Base-by-base conservation (phyloP, 768 basidiomycete genomes). In the Coprinopsis cinerea region DNA sequence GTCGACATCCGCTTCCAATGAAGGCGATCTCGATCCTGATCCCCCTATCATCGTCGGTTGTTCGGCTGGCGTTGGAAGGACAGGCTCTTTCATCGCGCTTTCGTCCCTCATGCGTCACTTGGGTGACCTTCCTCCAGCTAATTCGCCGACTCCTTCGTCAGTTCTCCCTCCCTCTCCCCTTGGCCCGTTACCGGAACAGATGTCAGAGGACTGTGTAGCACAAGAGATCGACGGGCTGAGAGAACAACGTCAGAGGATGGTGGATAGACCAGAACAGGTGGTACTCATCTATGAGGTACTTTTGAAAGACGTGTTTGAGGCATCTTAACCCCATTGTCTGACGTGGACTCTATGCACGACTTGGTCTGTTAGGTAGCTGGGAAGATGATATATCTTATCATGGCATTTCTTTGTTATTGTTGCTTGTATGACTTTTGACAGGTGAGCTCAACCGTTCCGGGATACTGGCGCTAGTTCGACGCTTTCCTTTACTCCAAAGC, bases 31-130 rank as follows among this genome's bases (percentile, higher is more conserved):
- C 25, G 77, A 83, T 55, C 69, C 76, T 13, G 82, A 85, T 54
- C 85, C 86, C n/a, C 89, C 89, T 0, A 76, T 88, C 54, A 77
- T 93, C 57, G 76, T 89, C 25, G 81, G 87, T 53, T 94, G 92
- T 61, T 92, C 89, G 23, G 92, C 92, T 1, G 92, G 92, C 3
- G 75, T 93, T 51, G 92, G 92, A 2, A 77, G 92, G 28, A 92
- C 92, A 3, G 92, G 92, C 15, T 78, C 90, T 4, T 92, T 91
- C 66, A 87, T 94, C 60, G 81, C 87, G 0, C 61, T 92, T 34
- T 81, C 81, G 7, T 92, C 90, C 11, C 69, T 93, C 30, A 72
- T 92, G n/a, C 85, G 89, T 24, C 63, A 71, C 26, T 65, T 79
- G 53, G 74, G 70, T 25, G 68, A 83, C 48, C 69, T 78, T 20